Evolutionary conservation across 805 yeast species (phyloP), one percentile per base, ranked within the genome.

Genomic region (Suhomyces prunicola): DNA sequence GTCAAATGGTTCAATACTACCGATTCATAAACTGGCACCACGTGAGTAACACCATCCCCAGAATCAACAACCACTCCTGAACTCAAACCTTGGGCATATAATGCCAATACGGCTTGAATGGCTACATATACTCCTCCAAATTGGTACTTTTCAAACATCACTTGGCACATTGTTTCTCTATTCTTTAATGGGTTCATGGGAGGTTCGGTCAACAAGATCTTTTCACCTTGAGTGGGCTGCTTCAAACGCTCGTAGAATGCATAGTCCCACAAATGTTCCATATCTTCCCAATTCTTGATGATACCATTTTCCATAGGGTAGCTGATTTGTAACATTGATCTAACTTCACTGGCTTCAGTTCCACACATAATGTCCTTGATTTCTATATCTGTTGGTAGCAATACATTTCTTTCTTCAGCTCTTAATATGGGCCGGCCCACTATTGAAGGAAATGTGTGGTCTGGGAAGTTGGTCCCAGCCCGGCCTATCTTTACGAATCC

Each of bases 281-380:
- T 94, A 69, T 94, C 99, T 63, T 92, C 97, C 99, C 99, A 94
- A 71, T 92, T 90, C 67, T 86, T 87, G 68, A 94, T 93, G 63
- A 94, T 90, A 65, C 99, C 99, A 69, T 94, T 94, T 72, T 94
- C 99, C 98, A 94, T 92, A 10, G 99, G 99, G 66, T 94, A 94
- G n/a, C 92, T 85, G 53, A 94, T 84, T 72, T 94, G 97, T 55
- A 94, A 79, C 59, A 92, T 83, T 2, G 97, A 86, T 63, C 99
- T 84, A 35, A 89, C 96, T 26, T 88, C 88, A 59, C 89, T 83
- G 47, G 99, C 99, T 67, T 94, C 98, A 60, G 86, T 87, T 58
- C 99, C 99, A 65, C 97, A 92, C 99, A 94, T 94, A 62, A 94
- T 90, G 68, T 94, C 99, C 67, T 88, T 90, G 66, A 94, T 86